These are phyloP conservation scores for Silene noctiflora DNA, from an alignment of 179 eudicot genomes.

Conservation along the genomic window DNA sequence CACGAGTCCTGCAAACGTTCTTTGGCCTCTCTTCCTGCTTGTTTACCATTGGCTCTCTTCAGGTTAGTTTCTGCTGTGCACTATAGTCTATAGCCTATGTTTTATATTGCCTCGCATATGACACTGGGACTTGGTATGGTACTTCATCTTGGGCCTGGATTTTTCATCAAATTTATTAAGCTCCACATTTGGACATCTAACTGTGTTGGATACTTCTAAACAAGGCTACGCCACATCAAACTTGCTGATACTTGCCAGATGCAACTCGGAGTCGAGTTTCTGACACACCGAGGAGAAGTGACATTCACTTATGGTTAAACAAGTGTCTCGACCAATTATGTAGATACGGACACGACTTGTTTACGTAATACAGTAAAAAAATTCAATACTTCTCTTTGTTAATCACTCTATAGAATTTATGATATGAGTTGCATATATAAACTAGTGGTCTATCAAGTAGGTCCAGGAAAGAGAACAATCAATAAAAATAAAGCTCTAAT, in stretches of 20 bases:
- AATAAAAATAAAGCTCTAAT: neutral
- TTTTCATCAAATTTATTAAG: neutral
- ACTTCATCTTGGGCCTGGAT: neutral
- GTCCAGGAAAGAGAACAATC: neutral
- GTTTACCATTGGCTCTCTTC: conserved; percentile 92
- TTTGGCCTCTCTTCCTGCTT: conserved; percentile 90
- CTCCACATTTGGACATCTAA: neutral
- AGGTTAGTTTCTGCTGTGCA: conserved; percentile 41
- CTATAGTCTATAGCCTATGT: neutral
- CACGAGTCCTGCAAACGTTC: conserved; percentile 67
- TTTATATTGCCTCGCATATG: neutral
- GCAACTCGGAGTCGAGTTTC: no score
- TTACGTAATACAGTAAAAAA: neutral
- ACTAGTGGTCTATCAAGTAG: neutral
- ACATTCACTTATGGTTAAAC: no score
- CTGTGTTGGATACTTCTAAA: neutral
- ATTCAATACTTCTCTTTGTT: neutral
- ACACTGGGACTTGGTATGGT: neutral
- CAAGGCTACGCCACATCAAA: neutral
- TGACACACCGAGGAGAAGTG: no score
- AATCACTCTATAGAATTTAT: neutral
- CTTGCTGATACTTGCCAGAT: neutral
- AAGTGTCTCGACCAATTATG: neutral
- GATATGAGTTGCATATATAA: neutral
- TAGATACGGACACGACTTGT: neutral